phyloP scores from a whole-genome alignment of 2,329 filamentous ascomycete species.

The Diaporthe sp. region DNA sequence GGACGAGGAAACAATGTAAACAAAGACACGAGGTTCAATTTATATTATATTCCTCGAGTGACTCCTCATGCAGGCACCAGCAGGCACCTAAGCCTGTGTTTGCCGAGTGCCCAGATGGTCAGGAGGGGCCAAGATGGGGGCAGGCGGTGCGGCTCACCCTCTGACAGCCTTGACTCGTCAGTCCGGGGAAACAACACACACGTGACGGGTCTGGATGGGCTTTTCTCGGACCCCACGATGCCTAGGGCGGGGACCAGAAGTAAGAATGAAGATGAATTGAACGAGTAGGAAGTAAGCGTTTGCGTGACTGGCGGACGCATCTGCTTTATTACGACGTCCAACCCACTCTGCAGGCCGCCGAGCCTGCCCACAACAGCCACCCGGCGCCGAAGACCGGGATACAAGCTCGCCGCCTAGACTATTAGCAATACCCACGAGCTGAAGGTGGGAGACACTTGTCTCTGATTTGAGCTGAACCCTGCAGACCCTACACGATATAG shows the following conservation, averaged over 20 bases:
- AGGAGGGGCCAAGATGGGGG: constrained; percentile 14
- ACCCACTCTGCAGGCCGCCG: constrained; percentile 16
- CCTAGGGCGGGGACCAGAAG: constrained; percentile 10
- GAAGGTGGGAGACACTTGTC: constrained; percentile 13
- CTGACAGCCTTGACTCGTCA: constrained; percentile 5
- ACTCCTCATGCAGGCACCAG: constrained; percentile 5
- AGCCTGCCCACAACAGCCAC: constrained; percentile 13
- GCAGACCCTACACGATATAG: constrained; percentile 10
- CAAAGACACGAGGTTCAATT: not conserved
- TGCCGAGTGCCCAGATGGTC: not conserved
- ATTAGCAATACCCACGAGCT: constrained; percentile 3
- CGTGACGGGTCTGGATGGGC: constrained; percentile 7
- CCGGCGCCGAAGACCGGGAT: constrained; percentile 21
- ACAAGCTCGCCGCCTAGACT: not conserved
- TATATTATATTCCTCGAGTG: constrained; percentile 15
- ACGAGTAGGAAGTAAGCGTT: constrained; percentile 18
- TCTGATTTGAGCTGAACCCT: constrained; percentile 23
- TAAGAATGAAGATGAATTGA: not conserved
- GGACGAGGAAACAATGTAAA: not conserved
- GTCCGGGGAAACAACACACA: not conserved
- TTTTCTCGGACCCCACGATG: constrained; percentile 24
- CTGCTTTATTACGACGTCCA: constrained; percentile 28
- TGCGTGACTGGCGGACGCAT: constrained; percentile 22
- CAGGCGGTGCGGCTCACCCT: not conserved
- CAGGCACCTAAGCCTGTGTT: constrained; percentile 17